These are phyloP conservation scores for Coprinopsis cinerea DNA, from an alignment of 768 basidiomycete genomes.

Conservation along the genomic window DNA sequence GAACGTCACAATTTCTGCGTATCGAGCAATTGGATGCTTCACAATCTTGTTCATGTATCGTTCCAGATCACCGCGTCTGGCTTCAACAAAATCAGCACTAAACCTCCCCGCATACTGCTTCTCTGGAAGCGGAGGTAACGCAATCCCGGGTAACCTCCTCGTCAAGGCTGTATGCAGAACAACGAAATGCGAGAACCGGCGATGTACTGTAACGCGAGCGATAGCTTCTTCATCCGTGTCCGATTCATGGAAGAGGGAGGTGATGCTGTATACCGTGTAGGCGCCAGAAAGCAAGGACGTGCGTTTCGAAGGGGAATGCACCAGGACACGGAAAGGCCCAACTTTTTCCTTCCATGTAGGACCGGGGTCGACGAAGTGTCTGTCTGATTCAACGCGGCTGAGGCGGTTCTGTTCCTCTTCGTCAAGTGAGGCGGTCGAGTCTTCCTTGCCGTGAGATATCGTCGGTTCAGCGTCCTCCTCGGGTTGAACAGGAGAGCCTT, in stretches of 20 bases:
- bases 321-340: constrained; percentile 64
- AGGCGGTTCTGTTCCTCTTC: constrained; percentile 38
- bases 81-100: constrained; percentile 77
- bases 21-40: constrained; percentile 71
- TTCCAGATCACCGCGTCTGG: constrained; percentile 74
- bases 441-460: constrained; percentile 24
- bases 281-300: constrained; percentile 60
- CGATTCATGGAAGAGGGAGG: constrained; percentile 53
- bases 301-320: constrained; percentile 79
- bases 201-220: constrained; percentile 63
- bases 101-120: constrained; percentile 83
- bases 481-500: constrained; percentile 35
- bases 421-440: constrained; percentile 28
- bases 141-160: constrained; percentile 66
- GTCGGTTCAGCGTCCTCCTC: background rate
- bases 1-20: constrained; percentile 73
- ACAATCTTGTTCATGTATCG: constrained; percentile 67
- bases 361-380: constrained; percentile 65
- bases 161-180: constrained; percentile 67
- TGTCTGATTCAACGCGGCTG: constrained; percentile 51
- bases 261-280: constrained; percentile 72
- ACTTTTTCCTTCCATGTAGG: constrained; percentile 71
- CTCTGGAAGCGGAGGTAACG: constrained; percentile 77
- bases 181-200: constrained; percentile 84
- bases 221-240: constrained; percentile 27